Conservation (phyloP, 140 eudicot genomes). For the Artemisia princeps region DNA sequence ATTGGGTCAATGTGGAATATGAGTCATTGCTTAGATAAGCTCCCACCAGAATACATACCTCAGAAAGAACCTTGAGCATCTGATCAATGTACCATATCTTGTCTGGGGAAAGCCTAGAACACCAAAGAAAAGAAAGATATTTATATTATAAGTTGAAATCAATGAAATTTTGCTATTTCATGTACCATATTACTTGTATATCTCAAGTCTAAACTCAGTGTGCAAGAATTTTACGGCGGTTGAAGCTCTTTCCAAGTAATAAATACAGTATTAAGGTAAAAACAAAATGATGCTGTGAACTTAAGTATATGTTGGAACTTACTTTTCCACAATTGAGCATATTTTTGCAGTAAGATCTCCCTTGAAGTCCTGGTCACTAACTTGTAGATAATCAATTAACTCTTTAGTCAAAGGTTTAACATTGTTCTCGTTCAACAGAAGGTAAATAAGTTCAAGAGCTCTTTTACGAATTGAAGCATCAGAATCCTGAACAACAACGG, state of each 20-base stretch:
- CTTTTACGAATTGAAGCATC: constrained; percentile 98
- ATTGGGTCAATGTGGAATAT: too few relatives aligned
- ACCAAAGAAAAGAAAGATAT: constrained; percentile 10
- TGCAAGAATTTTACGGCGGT: not conserved
- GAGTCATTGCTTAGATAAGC: not conserved
- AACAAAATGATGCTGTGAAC: not conserved
- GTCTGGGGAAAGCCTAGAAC: constrained; percentile 77
- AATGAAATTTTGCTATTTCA: not conserved
- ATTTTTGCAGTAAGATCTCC: constrained; percentile 87
- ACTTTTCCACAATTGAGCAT: constrained; percentile 97
- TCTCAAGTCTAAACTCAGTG: not conserved
- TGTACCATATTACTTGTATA: not conserved
- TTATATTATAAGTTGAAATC: not conserved
- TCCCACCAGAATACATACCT: constrained; percentile 47
- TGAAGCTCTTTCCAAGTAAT: not conserved
- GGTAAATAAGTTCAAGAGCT: constrained; percentile 95
- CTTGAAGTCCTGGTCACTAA: constrained; percentile 88
- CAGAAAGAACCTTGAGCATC: constrained; percentile 80
- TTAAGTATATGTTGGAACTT: constrained; percentile 31
- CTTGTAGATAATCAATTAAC: constrained; percentile 78
- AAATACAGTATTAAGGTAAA: not conserved
- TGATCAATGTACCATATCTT: constrained; percentile 92
- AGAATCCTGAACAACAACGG: constrained; percentile 60
- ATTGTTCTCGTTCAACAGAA: constrained; percentile 80
- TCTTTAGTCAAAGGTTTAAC: constrained; percentile 83